phyloP scores from a whole-genome alignment of 1,284 basidiomycete genomes.

The Ceratobasidium sp. region DNA sequence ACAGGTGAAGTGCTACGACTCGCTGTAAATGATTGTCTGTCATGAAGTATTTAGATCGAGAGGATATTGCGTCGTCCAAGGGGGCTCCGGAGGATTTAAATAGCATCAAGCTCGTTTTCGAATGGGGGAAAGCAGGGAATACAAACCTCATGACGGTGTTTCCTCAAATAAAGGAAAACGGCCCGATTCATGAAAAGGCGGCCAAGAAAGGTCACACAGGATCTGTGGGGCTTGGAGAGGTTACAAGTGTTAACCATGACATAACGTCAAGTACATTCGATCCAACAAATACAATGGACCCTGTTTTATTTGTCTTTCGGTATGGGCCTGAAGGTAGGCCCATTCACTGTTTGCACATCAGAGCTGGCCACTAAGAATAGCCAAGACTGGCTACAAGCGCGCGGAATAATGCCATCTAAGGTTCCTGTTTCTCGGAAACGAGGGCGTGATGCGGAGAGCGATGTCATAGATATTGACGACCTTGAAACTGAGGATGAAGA shows the following conservation, averaged over 20 bases:
- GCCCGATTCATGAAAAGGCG: slow-evolving; percentile 8
- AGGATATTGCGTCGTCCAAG: neutral
- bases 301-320: slow-evolving; percentile 1
- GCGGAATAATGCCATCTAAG: neutral
- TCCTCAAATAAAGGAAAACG: neutral
- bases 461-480: slow-evolving; percentile 1
- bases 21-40: neutral
- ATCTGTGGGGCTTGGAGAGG: neutral
- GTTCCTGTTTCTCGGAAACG: neutral
- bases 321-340: slow-evolving; percentile 9
- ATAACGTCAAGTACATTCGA: neutral
- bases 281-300: neutral
- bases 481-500: slow-evolving; percentile 4
- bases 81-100: neutral
- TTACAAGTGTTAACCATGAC: neutral
- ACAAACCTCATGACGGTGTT: no score
- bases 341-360: neutral
- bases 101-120: neutral
- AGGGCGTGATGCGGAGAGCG: neutral
- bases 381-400: slow-evolving; percentile 10
- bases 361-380: neutral
- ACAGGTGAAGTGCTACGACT: neutral
- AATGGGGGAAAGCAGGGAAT: neutral
- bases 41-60: neutral
- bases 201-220: slow-evolving; percentile 7